phyloP scores from a whole-genome alignment of 768 basidiomycete genomes.

The Rhizopogon vinicolor region DNA sequence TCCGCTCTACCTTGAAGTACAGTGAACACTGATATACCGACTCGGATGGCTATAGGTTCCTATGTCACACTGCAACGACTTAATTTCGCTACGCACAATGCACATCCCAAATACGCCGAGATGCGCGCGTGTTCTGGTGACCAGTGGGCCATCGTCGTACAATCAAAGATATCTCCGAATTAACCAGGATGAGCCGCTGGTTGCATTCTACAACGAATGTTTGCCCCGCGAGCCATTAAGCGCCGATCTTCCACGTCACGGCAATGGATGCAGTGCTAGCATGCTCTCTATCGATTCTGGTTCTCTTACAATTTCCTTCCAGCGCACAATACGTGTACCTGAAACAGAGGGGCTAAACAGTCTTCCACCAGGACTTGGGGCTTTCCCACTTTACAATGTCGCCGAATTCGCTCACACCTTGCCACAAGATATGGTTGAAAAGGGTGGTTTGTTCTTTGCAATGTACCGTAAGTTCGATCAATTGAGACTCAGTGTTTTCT shows the following conservation, averaged over 20 bases:
- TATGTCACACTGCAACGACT: too few species aligned
- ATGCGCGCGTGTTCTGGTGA: background rate
- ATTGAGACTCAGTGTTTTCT: background rate
- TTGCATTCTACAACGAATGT: background rate
- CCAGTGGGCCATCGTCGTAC: background rate
- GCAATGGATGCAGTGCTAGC: background rate
- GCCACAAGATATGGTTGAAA: slow-evolving; percentile 13
- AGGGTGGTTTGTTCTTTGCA: slow-evolving; percentile 24
- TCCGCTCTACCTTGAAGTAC: too few species aligned
- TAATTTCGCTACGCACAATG: too few species aligned
- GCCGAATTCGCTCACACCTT: slow-evolving; percentile 9
- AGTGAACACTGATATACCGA: too few species aligned
- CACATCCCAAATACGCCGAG: background rate
- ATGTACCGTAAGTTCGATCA: slow-evolving; percentile 3
- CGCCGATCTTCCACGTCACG: background rate
- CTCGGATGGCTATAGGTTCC: too few species aligned
- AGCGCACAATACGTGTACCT: background rate
- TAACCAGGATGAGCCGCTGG: background rate
- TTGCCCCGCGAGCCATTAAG: background rate
- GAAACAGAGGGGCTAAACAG: background rate
- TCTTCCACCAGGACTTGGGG: background rate
- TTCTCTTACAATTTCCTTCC: background rate
- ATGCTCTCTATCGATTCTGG: background rate
- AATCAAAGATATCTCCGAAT: background rate
- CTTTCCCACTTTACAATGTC: slow-evolving; percentile 11